phyloP scores from a whole-genome alignment of 2,329 filamentous ascomycete genomes.

The Colletotrichum sp. region DNA sequence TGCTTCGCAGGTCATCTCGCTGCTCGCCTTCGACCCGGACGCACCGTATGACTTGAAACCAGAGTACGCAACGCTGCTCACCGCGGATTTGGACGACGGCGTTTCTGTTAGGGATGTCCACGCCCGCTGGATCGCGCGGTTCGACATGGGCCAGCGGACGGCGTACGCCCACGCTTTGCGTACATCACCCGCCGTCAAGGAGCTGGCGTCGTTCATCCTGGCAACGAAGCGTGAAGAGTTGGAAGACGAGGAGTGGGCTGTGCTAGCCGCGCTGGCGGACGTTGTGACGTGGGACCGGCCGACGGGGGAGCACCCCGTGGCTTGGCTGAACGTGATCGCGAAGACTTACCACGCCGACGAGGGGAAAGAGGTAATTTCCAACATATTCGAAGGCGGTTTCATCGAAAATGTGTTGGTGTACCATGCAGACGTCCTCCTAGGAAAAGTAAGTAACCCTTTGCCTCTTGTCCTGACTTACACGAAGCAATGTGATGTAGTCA shows the following conservation, averaged over 20 bases:
- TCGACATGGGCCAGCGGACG: background rate
- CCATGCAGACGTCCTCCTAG: background rate
- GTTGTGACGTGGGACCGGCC: background rate
- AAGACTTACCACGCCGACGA: background rate
- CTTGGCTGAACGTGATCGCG: background rate
- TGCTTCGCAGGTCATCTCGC: background rate
- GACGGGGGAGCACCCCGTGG: background rate
- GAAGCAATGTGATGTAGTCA: background rate
- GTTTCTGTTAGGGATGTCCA: background rate
- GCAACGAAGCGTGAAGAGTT: background rate
- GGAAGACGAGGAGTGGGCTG: background rate
- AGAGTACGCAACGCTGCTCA: background rate
- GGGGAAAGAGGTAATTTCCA: rapidly evolving
- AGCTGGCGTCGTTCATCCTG: background rate
- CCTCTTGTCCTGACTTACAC: background rate
- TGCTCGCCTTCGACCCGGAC: background rate
- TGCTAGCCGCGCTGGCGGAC: background rate
- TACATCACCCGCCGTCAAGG: background rate
- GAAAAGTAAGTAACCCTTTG: background rate
- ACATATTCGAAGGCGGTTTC: background rate
- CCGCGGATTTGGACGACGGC: background rate
- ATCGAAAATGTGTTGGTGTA: background rate
- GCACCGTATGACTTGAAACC: background rate
- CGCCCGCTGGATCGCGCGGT: background rate
- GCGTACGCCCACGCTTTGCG: background rate